A percentile compares a stretch with the other conserved stretches of the same genome.
Conservation (phyloP, 768 basidiomycete species). For the Boletus subcaerulescens region DNA sequence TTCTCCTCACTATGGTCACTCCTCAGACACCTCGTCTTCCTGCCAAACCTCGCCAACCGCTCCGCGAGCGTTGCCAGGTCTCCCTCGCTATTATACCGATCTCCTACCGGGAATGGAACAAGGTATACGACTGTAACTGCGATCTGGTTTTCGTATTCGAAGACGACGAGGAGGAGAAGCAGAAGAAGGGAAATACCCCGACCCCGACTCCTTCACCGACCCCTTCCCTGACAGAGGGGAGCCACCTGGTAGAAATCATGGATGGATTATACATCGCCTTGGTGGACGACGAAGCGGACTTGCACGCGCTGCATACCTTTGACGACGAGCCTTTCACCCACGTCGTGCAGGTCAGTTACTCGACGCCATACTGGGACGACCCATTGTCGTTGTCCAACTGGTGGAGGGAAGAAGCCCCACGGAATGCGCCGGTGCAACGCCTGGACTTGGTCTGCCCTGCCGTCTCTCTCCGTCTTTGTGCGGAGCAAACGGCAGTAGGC, state of each 20-base stretch:
- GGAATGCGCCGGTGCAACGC: neutral
- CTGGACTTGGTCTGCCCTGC: neutral
- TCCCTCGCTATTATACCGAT: constrained; percentile 7
- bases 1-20: neutral
- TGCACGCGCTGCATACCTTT: constrained; percentile 6
- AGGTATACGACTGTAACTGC: neutral
- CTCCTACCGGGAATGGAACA: constrained; percentile 6
- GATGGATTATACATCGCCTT: constrained; percentile 19
- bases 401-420: neutral
- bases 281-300: constrained; percentile 9
- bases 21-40: neutral
- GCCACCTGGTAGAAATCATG: constrained; percentile 12
- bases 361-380: neutral
- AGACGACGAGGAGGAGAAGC: neutral
- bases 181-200: neutral
- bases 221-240: neutral
- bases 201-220: neutral
- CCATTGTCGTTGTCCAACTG: neutral
- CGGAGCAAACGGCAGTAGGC: constrained; percentile 25
- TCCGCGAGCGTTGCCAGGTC: constrained; percentile 10
- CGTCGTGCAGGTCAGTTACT: constrained; percentile 15
- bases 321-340: constrained; percentile 18
- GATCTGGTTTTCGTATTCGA: constrained; percentile 3
- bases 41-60: neutral
- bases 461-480: neutral